A percentile compares a stretch with the other conserved stretches of the same genome.
phyloP scores from a whole-genome alignment of 331 rosid genomes.

The Stylosanthes scabra region DNA sequence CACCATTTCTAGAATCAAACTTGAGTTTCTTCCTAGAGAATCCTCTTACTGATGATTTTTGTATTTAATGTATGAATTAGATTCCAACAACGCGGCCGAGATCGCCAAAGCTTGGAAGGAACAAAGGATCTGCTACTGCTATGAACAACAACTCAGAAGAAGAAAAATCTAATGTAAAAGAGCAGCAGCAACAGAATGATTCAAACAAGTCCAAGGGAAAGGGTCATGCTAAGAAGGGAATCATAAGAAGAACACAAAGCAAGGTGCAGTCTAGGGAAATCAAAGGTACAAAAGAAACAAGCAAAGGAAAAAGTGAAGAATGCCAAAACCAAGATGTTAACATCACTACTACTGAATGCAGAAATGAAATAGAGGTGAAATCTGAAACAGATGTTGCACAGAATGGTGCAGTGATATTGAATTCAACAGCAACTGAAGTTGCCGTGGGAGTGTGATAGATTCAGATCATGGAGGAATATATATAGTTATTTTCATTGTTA shows the following conservation, averaged over 20 bases:
- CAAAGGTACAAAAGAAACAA: conserved; percentile 37
- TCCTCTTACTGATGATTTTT: no score
- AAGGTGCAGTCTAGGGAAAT: conserved; percentile 51
- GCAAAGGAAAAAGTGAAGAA: conserved; percentile 45
- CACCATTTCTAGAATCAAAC: no score
- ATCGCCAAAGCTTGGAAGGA: conserved; percentile 95
- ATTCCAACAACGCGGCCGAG: conserved; percentile 89
- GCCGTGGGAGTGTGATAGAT: conserved; percentile 43
- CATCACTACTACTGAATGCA: conserved; percentile 34
- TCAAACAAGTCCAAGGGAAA: conserved; percentile 52
- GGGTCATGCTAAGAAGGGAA: conserved; percentile 51
- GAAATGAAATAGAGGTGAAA: conserved; percentile 37
- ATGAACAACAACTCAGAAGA: conserved; percentile 55
- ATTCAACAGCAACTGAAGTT: conserved; percentile 49
- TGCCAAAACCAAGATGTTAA: conserved; percentile 31
- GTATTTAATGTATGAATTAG: conserved; percentile 46
- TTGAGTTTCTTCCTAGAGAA: background rate
- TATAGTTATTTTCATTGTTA: conserved; percentile 32
- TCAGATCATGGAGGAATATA: background rate
- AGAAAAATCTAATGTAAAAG: conserved; percentile 28
- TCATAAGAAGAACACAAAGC: conserved; percentile 48
- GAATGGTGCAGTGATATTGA: conserved; percentile 35
- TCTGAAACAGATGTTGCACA: conserved; percentile 35
- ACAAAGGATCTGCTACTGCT: conserved; percentile 49
- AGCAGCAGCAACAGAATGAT: conserved; percentile 51